Conservation (phyloP, 345 rosid species). For the Pistacia integerrima region DNA sequence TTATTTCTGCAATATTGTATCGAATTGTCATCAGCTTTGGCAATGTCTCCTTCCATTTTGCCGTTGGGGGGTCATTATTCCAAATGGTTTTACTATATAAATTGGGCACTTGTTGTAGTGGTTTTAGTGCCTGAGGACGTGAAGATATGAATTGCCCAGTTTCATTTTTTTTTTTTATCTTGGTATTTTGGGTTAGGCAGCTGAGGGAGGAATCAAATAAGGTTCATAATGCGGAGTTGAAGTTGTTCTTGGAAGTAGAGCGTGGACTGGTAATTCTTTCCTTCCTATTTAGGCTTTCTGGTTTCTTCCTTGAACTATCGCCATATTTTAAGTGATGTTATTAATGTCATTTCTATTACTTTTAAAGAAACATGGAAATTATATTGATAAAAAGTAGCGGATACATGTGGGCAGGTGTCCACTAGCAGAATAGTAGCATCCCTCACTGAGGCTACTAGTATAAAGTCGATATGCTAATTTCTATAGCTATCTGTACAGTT, state of each 20-base stretch:
- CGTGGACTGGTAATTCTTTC: constrained; percentile 52
- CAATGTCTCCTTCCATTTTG: not conserved
- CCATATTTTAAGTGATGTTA: too few species aligned
- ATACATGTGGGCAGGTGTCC: not conserved
- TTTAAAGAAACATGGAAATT: not conserved
- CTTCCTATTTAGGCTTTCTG: not conserved
- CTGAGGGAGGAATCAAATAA: constrained; percentile 65
- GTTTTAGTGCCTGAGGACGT: not conserved
- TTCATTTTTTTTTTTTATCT: not conserved
- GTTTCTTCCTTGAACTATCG: not conserved
- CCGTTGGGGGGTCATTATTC: not conserved
- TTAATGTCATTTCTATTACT: too few species aligned
- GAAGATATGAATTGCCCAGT: not conserved
- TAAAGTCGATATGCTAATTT: too few species aligned
- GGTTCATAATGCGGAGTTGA: constrained; percentile 60
- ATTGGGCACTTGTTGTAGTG: not conserved
- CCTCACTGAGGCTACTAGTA: too few species aligned
- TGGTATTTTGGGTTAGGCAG: constrained; percentile 56
- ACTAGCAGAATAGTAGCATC: not conserved
- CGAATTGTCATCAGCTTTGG: not conserved
- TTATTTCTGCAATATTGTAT: too few species aligned
- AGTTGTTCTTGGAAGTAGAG: constrained; percentile 74
- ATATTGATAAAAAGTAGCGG: not conserved
- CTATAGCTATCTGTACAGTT: too few species aligned
- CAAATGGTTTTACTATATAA: not conserved